A percentile compares a stretch with the other conserved stretches of the same genome.
Conservation (phyloP, 164 flowering plant species). For the Stephania yunnanensis region DNA sequence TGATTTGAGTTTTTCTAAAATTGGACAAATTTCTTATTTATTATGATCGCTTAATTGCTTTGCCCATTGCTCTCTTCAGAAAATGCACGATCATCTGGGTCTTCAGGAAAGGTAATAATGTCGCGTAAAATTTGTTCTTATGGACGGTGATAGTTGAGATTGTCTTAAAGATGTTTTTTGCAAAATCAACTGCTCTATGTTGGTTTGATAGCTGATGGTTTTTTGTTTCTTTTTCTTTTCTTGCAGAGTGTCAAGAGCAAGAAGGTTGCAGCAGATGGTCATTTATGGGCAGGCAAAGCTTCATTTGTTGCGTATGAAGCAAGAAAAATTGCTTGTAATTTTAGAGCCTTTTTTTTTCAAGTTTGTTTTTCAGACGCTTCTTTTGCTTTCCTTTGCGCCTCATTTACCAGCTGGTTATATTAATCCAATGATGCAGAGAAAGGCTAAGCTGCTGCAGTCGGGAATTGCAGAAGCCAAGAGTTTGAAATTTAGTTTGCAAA, state of each 20-base stretch:
- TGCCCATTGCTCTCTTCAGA: slow-evolving; percentile 29
- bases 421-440: slow-evolving; percentile 40
- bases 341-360: slow-evolving; percentile 4
- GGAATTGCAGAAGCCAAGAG: slow-evolving; percentile 36
- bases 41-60: neutral
- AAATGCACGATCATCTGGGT: slow-evolving; percentile 18
- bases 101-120: slow-evolving; percentile 38
- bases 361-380: slow-evolving; percentile 7
- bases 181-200: neutral
- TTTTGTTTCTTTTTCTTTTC: slow-evolving; percentile 1
- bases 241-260: slow-evolving; percentile 53
- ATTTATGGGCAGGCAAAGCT: slow-evolving; percentile 45
- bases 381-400: slow-evolving; percentile 2
- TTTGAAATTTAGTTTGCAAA: slow-evolving; percentile 28
- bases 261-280: slow-evolving; percentile 33
- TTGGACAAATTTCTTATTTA: neutral
- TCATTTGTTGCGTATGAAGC: slow-evolving; percentile 42
- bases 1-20: neutral
- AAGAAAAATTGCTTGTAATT: slow-evolving; percentile 44
- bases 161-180: neutral
- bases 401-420: neutral
- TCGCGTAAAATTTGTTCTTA: neutral
- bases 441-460: slow-evolving; percentile 30
- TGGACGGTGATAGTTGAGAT: neutral
- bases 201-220: slow-evolving; percentile 2